Evolutionary conservation across 1,284 basidiomycete species (phyloP).

Genomic region (Stereum hirsutum): DNA sequence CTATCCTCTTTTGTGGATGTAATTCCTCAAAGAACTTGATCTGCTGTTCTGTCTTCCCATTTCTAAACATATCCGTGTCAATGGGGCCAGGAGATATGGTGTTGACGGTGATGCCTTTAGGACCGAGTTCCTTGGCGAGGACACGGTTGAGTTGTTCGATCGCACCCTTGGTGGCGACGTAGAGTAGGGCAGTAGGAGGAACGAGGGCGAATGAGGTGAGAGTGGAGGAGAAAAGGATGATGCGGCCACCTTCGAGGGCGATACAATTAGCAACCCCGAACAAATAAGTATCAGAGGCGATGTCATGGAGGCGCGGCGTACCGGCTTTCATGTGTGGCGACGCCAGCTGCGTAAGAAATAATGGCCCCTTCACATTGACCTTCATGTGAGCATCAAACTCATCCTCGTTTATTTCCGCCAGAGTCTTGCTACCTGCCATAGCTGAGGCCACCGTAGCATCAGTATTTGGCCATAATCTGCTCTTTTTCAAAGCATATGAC

Average conservation of each 20-base stretch:
- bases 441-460: no score
- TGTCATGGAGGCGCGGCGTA: no score
- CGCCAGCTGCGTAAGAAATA: constrained; percentile 44
- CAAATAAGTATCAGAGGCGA: no score
- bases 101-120: constrained; percentile 40
- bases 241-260: constrained; percentile 30
- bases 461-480: no score
- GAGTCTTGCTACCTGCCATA: constrained; percentile 35
- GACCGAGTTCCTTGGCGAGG: constrained; percentile 39
- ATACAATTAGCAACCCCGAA: no score
- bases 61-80: constrained; percentile 36
- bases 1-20: constrained; percentile 32
- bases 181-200: constrained; percentile 33
- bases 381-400: constrained; percentile 40
- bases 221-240: constrained; percentile 42
- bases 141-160: constrained; percentile 41
- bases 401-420: constrained; percentile 38
- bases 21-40: constrained; percentile 32
- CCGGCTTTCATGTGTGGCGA: constrained; percentile 32
- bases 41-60: constrained; percentile 32
- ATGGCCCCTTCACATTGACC: constrained; percentile 46
- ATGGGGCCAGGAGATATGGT: constrained; percentile 40
- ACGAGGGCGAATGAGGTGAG: constrained; percentile 31
- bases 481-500: no score
- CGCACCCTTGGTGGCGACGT: constrained; percentile 41